A percentile compares a stretch with the other conserved stretches of the same genome.
Evolutionary conservation across 108 stramenopile species (phyloP).

Genomic region (Cyclotella baltica): DNA sequence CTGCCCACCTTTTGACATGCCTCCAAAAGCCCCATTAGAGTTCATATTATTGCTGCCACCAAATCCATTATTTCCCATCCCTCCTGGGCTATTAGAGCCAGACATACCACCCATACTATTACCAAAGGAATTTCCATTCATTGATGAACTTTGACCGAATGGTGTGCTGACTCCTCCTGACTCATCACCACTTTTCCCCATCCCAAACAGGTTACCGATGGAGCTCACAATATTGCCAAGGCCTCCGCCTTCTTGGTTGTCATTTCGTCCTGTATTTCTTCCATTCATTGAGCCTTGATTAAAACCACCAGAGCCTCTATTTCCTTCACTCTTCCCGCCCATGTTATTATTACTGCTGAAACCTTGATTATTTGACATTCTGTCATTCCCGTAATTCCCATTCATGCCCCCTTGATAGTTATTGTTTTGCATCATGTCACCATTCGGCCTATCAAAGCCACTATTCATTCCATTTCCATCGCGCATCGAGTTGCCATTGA

Average conservation of each 20-base stretch:
- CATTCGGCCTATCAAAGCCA: background rate
- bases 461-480: background rate
- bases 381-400: background rate
- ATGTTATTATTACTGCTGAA: background rate
- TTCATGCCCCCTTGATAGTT: background rate
- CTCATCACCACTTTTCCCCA: background rate
- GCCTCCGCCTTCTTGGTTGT: background rate
- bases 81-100: background rate
- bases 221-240: slow-evolving; percentile 12
- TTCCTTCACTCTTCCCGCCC: background rate
- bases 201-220: slow-evolving; percentile 8
- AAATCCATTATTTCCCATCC: background rate
- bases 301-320: background rate
- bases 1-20: no score
- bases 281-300: no score
- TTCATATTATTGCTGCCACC: no score
- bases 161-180: background rate
- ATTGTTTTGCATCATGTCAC: slow-evolving; percentile 1
- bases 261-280: no score
- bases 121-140: background rate
- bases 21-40: no score
- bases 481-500: background rate
- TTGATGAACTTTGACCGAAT: slow-evolving; percentile 6
- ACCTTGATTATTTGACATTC: background rate
- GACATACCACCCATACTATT: background rate